Base-by-base conservation (phyloP, 805 yeast genomes). In the Yarrowia alimentaria region DNA sequence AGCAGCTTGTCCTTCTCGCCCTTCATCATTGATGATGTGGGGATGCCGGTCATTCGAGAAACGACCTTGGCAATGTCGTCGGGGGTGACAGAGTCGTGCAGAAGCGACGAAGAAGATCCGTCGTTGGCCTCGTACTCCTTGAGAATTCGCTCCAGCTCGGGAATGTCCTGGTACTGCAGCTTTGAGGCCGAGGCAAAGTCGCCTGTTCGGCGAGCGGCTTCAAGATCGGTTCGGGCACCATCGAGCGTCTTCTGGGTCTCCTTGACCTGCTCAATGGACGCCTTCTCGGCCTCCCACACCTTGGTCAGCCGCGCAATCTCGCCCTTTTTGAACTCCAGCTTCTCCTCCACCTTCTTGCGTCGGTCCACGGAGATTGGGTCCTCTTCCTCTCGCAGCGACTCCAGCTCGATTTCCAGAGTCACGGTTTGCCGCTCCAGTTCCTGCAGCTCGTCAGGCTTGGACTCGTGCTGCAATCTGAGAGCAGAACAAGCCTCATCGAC, bases 401-500 rank as follows among this genome's bases (percentile, higher is more conserved):
- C 99, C 54, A 93, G 74, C 67, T 93, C 99, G 59, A 93, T 93
- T 67, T 90, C 90, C 55, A 93, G 83, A 4, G 96, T 93, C 89
- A 91, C 88, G 38, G 91, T 81, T 21, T 82, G 75, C 55, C 98
- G 78, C 64, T 91, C 98, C 53, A 91, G 73, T 38, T 82, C 85
- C 61, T 89, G 91, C 50, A 93, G 85, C 1, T 90, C 87, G 62
- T 91, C 99, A 0, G 99, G 99, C 64, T 89, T 90, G 1, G 96
- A 88, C 68, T 91, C 99, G 64, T 93, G 98, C 67, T 91, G 99
- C 54, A 91, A 72, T 57, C 99, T 74, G 53, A 91, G 73, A 0
- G 95, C 95, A 3, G 97, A 93, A 69, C 98, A 90, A 0, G 98
- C 97, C 64, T 91, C 99, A 68, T 91, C 99, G 1, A 91, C 93